These are phyloP conservation scores for Nemania diffusa DNA, from an alignment of 2,329 filamentous ascomycete genomes.

Conservation along the genomic window DNA sequence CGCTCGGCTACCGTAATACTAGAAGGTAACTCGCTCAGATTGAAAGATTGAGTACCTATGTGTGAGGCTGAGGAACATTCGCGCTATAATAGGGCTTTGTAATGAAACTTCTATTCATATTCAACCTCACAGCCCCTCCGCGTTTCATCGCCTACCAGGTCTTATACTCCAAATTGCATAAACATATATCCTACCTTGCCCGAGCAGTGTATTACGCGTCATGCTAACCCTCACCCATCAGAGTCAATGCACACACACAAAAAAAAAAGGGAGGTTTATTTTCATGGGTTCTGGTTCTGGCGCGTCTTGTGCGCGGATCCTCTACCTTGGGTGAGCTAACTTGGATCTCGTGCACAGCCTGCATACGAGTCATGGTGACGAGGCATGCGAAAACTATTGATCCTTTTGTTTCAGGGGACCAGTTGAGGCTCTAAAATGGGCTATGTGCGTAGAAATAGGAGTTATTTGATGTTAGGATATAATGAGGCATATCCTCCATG, in stretches of 20 bases:
- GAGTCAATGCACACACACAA: neutral
- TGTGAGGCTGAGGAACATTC: too few relatives aligned
- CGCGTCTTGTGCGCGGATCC: neutral
- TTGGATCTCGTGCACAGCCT: constrained; percentile 1
- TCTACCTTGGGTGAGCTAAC: neutral
- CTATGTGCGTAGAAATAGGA: neutral
- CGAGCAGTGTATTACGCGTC: too few relatives aligned
- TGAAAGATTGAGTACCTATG: too few relatives aligned
- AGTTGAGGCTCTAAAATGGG: neutral
- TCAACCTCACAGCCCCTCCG: too few relatives aligned
- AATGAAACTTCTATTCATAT: too few relatives aligned
- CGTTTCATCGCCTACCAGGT: neutral
- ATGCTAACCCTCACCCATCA: too few relatives aligned
- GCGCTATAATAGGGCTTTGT: too few relatives aligned
- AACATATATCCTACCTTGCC: too few relatives aligned
- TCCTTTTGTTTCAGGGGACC: neutral
- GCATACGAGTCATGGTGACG: constrained; percentile 14
- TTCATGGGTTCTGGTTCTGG: neutral
- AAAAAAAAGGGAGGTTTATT: neutral
- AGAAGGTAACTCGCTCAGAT: too few relatives aligned
- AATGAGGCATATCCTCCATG: neutral
- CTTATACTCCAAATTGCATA: too few relatives aligned
- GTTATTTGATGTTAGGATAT: constrained; percentile 3
- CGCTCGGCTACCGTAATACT: too few relatives aligned
- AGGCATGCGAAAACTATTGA: neutral